Percentiles rank a stretch among this genome's conserved stretches.
Conservation (phyloP, 1,139 yeast genomes). For the Lodderomyces pseudojiufengensis region DNA sequence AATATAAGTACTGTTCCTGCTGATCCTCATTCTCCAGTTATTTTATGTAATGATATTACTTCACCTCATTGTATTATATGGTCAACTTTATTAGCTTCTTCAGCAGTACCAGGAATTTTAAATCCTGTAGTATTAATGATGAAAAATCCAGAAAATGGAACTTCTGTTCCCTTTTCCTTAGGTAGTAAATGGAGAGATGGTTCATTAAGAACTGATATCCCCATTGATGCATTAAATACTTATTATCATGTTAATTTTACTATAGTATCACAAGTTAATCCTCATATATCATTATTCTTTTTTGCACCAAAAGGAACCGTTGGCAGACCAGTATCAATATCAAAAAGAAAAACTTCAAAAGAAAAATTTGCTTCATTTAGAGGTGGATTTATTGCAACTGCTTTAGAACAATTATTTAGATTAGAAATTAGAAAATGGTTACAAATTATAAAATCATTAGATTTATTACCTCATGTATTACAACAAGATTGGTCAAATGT, state of each 20-base stretch:
- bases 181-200: conserved; percentile 81
- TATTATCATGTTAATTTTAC: conserved; percentile 75
- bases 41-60: conserved; percentile 71
- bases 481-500: conserved; percentile 81
- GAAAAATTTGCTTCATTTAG: conserved; percentile 48
- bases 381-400: conserved; percentile 76
- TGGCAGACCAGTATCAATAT: conserved; percentile 66
- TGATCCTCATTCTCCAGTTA: conserved; percentile 79
- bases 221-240: conserved; percentile 65
- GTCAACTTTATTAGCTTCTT: conserved; percentile 72
- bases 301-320: conserved; percentile 80
- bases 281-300: conserved; percentile 73
- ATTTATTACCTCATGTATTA: conserved; percentile 62
- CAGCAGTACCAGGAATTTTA: conserved; percentile 83
- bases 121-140: conserved; percentile 80
- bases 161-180: conserved; percentile 62
- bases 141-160: conserved; percentile 45
- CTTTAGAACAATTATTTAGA: conserved; percentile 65
- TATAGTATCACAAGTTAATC: conserved; percentile 78
- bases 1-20: conserved; percentile 80
- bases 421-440: conserved; percentile 76
- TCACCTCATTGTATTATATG: conserved; percentile 82
- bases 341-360: conserved; percentile 44
- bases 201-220: conserved; percentile 67
- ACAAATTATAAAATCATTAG: conserved; percentile 60